phyloP scores from a whole-genome alignment of 2,329 filamentous ascomycete species.

The Trichoderma sp. region DNA sequence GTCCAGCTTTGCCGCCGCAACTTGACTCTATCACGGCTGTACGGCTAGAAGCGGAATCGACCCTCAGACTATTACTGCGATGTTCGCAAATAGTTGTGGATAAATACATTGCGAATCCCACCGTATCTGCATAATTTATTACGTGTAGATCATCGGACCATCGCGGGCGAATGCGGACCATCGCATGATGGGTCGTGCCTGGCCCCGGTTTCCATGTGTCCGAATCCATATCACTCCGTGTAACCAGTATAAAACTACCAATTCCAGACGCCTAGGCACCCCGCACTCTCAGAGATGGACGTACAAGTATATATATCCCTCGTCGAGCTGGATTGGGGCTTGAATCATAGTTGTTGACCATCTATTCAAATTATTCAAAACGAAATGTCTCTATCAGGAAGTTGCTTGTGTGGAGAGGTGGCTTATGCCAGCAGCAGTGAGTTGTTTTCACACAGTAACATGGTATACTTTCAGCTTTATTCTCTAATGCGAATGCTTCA shows the following conservation, averaged over 20 bases:
- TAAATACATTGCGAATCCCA: not conserved
- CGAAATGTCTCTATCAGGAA: not conserved
- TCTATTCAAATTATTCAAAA: not conserved
- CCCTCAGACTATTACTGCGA: not conserved
- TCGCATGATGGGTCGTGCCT: not conserved
- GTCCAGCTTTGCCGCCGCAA: not conserved
- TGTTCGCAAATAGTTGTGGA: not conserved
- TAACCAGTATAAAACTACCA: not conserved
- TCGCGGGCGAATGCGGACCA: not conserved
- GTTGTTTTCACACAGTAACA: not conserved
- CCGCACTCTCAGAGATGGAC: not conserved
- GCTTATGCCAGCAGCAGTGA: not conserved
- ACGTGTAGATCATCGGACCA: not conserved
- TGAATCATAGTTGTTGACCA: not conserved
- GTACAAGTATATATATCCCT: not conserved
- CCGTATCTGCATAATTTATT: not conserved
- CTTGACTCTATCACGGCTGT: not conserved
- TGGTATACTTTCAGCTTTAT: no score
- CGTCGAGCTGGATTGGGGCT: not conserved
- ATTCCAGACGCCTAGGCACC: not conserved
- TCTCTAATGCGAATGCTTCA: not conserved
- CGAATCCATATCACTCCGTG: not conserved
- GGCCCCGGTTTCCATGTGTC: not conserved
- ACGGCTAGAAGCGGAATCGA: not conserved
- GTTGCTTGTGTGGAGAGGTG: not conserved